Base-by-base conservation (phyloP, 2,329 filamentous ascomycete species). In the Pestalotiopsis fici region DNA sequence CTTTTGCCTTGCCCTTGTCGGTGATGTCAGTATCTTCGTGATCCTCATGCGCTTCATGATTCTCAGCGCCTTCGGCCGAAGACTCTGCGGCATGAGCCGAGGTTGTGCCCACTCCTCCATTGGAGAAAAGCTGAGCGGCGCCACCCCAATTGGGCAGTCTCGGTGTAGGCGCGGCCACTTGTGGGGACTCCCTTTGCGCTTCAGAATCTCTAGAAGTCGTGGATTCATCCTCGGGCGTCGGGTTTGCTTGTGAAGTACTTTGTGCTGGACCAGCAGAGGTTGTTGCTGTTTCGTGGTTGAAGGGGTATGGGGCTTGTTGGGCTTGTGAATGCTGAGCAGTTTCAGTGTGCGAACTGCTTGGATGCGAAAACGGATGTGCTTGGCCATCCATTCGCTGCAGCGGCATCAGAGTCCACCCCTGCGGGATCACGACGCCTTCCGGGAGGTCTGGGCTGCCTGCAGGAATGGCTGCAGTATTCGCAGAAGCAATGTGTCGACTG, bases 381-480 rank as follows among this genome's bases (percentile, higher is more conserved):
- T 31, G 70, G 64, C 78, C 81, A 63, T 87, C 84, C 9, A 87
- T 71, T 27, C 87, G 83, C 70, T 90, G 85, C 2, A 92, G 80
- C 27, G 90, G 89, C 59, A 91, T 79, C 50, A 92, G 77, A 25
- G 87, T 87, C 90, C 90, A 92, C 4, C 90, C 90, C 31, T 85
- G 83, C 2, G 90, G 90, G 23, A 92, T 84, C 4, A 86, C 83
- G n/a, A 92, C 83, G 5, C 89, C 89, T 65, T 88, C 85, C 0
- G 90, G 90, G 9, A 91, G 81, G 7, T 90, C 88, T 23, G 86
- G 77, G 71, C 87, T 90, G 21, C 88, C 88, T 3, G 88, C 81
- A 4, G 87, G 87, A 64, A 91, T 89, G 1, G 86, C 80, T 15
- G 82, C 77, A 11, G 84, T 78, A 55, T 83, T 82, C 1, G 81